Evolutionary conservation across 2,329 filamentous ascomycete genomes (phyloP).

Genomic region (Hypoxylon sp.): DNA sequence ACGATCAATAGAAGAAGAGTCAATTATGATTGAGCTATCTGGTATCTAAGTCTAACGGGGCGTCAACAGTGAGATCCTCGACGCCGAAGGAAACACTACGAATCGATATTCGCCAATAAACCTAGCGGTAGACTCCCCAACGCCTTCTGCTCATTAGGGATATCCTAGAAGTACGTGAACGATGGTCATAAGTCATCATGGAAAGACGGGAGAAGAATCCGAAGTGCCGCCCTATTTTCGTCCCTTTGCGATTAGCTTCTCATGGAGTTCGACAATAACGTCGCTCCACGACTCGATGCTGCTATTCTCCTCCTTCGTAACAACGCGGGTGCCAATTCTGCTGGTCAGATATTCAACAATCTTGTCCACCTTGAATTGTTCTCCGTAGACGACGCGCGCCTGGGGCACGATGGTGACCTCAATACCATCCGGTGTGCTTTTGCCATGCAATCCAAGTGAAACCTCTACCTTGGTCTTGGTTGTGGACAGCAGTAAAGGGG

Average conservation of each 20-base stretch:
- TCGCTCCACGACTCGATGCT: conserved; percentile 66
- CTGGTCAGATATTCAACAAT: conserved; percentile 78
- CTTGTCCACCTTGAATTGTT: conserved; percentile 81
- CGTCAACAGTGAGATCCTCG: background rate
- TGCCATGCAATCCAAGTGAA: conserved; percentile 67
- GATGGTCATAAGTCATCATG: conserved; percentile 37
- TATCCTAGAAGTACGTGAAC: conserved; percentile 7
- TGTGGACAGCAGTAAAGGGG: conserved; percentile 73
- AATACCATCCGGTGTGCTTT: conserved; percentile 63
- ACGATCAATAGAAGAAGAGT: background rate
- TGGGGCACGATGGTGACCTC: conserved; percentile 68
- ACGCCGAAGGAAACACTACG: conserved; percentile 3
- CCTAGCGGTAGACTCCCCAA: conserved; percentile 29
- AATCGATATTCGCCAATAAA: conserved; percentile 12
- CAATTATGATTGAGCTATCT: background rate
- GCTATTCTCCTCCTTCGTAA: conserved; percentile 54
- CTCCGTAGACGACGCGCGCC: conserved; percentile 80
- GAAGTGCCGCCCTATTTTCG: conserved; percentile 59
- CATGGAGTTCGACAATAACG: conserved; percentile 68
- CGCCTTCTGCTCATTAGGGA: conserved; percentile 21
- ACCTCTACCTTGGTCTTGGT: conserved; percentile 79
- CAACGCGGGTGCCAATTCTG: conserved; percentile 62
- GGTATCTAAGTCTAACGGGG: background rate
- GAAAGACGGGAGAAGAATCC: conserved; percentile 1
- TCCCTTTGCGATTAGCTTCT: conserved; percentile 69